Evolutionary conservation across 2,329 filamentous ascomycete genomes (phyloP).

Genomic region (Neopestalotiopsis sp.): DNA sequence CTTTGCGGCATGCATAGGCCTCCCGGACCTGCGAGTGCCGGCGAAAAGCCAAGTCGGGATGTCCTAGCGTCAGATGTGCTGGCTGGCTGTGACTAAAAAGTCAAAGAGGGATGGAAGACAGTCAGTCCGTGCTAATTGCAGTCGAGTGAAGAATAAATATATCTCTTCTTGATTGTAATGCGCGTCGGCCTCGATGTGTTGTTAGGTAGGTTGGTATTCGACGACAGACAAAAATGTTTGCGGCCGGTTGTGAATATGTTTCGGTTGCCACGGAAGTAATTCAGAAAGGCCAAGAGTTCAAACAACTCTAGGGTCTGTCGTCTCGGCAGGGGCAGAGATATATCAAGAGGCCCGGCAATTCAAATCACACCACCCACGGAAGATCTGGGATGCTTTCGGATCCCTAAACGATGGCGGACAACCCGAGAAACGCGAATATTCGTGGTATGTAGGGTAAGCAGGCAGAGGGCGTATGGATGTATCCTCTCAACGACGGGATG

Average conservation of each 20-base stretch:
- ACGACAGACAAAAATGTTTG: not conserved
- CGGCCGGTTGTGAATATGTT: not conserved
- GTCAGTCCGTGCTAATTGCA: not conserved
- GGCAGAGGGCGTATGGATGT: not conserved
- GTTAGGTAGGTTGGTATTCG: not conserved
- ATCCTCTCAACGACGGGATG: not conserved
- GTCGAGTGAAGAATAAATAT: not conserved
- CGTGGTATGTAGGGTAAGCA: not conserved
- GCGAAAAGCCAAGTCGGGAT: slow-evolving; percentile 4
- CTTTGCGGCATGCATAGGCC: not conserved
- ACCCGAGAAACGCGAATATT: not conserved
- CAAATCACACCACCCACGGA: slow-evolving; percentile 2
- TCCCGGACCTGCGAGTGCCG: slow-evolving; percentile 5
- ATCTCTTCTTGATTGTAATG: not conserved
- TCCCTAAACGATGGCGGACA: not conserved
- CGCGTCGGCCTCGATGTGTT: not conserved
- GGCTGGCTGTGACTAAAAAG: slow-evolving; percentile 5
- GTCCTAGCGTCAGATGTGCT: slow-evolving; percentile 3
- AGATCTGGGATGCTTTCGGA: slow-evolving; percentile 6
- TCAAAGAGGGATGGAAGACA: not conserved
- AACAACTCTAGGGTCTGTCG: not conserved
- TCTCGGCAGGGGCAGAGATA: not conserved
- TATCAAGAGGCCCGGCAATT: not conserved
- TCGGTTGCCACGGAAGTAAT: not conserved
- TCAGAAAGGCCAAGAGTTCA: not conserved